Evolutionary conservation across 352 stramenopile genomes (phyloP), one percentile per base, ranked within the genome.

Genomic region (Pythium coloratum): DNA sequence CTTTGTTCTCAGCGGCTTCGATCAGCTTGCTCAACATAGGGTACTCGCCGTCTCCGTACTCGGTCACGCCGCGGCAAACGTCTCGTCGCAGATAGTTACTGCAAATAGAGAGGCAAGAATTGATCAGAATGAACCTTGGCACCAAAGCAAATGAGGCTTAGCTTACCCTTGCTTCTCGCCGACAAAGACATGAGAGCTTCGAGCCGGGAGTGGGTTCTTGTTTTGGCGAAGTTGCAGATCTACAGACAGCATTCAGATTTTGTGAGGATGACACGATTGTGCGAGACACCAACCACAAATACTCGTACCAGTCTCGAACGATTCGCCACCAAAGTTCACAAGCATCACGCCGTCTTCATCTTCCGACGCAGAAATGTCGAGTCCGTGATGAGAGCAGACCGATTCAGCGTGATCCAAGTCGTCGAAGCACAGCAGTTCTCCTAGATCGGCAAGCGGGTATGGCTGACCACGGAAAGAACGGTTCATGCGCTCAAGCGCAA

Each of bases 131-230:
- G 34, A 26, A 57, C 1, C 57, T 24, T n/a, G 3, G 13, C 16
- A 55, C 50, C 3, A 8, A 34, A 36, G 8, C 28, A 2, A 59
- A n/a, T 13, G 2, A 24, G 14, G 28, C 9, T 20, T 14, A 59
- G 47, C 57, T n/a, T 76, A 95, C 87, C 80, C 82, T 88, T 93
- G 79, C 69, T 96, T 96, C 55, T 82, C 76, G n/a, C 76, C 77
- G 32, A 96, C 80, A 64, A 82, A 96, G 7, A 90, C 77, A 16
- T 86, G 76, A 6, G 83, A 94, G 26, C 76, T 66, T 38, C 71
- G 77, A 51, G 81, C 70, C 51, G 80, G 75, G 14, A 95, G 59
- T 32, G 84, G 84, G 12, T 76, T 80, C 47, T 95, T 91, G 56
- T 88, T 87, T 28, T 78, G 75, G 18, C 85, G 76, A 14, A 95